Evolutionary conservation across 768 basidiomycete genomes (phyloP).

Genomic region (Hemileccinum rubropunctum): DNA sequence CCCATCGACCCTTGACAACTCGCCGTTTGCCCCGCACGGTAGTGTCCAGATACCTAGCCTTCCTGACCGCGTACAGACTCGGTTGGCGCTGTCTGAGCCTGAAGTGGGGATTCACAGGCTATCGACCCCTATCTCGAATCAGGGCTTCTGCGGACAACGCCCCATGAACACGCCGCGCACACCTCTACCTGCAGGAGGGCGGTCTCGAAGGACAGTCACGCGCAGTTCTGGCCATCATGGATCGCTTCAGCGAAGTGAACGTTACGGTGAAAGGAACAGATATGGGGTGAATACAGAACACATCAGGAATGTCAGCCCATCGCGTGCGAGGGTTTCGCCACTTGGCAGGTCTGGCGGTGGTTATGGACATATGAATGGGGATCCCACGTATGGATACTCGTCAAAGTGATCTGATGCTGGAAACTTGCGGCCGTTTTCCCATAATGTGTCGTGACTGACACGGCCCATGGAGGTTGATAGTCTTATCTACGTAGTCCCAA

Average conservation of each 20-base stretch:
- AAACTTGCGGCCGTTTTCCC: too few relatives aligned
- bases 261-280: not conserved
- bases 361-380: not conserved
- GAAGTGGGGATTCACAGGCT: not conserved
- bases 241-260: not conserved
- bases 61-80: constrained; percentile 9
- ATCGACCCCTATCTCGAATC: not conserved
- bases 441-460: too few relatives aligned
- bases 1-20: not conserved
- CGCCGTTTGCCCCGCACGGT: constrained; percentile 2
- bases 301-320: not conserved
- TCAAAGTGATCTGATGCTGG: too few relatives aligned
- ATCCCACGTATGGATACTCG: not conserved
- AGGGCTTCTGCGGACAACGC: not conserved
- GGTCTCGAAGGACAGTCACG: not conserved
- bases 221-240: not conserved
- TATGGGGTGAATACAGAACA: not conserved
- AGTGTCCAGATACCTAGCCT: constrained; percentile 1
- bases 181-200: constrained; percentile 2
- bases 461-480: too few relatives aligned
- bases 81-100: constrained; percentile 4
- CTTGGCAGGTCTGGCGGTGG: not conserved
- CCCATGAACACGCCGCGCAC: not conserved
- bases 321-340: constrained; percentile 2
- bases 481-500: too few relatives aligned